phyloP scores from a whole-genome alignment of 2,329 filamentous ascomycete genomes.

The Aschersonia sp. region DNA sequence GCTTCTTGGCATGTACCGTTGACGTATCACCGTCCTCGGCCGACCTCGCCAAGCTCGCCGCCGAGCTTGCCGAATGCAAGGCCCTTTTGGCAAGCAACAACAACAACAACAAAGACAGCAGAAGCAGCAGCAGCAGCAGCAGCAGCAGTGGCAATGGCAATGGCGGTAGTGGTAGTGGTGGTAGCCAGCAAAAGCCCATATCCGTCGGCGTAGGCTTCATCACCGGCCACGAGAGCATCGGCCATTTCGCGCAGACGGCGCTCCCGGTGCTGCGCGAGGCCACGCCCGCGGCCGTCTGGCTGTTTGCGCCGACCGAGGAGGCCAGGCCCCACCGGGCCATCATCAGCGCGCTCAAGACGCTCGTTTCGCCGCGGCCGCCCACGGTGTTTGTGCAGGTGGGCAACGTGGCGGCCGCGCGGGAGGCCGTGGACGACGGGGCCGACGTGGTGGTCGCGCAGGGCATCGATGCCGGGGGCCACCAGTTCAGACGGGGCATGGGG shows the following conservation, averaged over 20 bases:
- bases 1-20: conserved; percentile 18
- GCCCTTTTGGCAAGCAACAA: conserved; percentile 13
- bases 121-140: too few species aligned
- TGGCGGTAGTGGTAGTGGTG: conserved; percentile 1
- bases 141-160: too few species aligned
- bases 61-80: conserved; percentile 15
- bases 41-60: conserved; percentile 17
- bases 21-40: conserved; percentile 15
- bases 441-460: conserved; percentile 50
- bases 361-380: conserved; percentile 16
- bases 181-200: conserved; percentile 31
- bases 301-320: conserved; percentile 43
- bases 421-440: conserved; percentile 29
- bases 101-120: too few species aligned
- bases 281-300: conserved; percentile 46
- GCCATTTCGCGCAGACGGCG: conserved; percentile 24
- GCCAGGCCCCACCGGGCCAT: conserved; percentile 22
- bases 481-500: conserved; percentile 36
- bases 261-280: conserved; percentile 36
- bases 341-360: conserved; percentile 17
- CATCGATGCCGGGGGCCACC: conserved; percentile 49
- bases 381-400: conserved; percentile 48
- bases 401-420: conserved; percentile 38
- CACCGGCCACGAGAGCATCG: conserved; percentile 30
- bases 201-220: conserved; percentile 42